A percentile compares a stretch with the other conserved stretches of the same genome.
These are phyloP conservation scores for Termitomyces sp. DNA, from an alignment of 1,284 basidiomycete species.

Conservation along the genomic window DNA sequence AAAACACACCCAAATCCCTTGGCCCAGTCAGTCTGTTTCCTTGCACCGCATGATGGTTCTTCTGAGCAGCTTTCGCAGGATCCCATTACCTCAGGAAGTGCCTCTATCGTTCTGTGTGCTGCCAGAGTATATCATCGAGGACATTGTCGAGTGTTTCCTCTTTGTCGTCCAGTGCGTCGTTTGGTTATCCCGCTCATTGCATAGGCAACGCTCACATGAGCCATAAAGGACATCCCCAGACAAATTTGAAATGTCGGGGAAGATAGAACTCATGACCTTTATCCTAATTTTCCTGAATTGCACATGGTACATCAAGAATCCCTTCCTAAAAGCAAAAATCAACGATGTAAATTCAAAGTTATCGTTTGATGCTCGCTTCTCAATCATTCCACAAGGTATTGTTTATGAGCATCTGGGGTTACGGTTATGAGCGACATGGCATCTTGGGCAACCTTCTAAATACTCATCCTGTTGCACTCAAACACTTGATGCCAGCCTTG, in stretches of 20 bases:
- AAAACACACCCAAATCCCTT: constrained; percentile 70
- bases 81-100: constrained; percentile 84
- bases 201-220: constrained; percentile 6
- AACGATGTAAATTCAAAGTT: constrained; percentile 63
- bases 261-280: constrained; percentile 87
- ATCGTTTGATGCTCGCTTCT: constrained; percentile 1
- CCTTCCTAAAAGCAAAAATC: constrained; percentile 96
- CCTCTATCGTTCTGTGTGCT: constrained; percentile 83
- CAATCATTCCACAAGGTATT: constrained; percentile 52
- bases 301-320: constrained; percentile 97
- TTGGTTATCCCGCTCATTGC: not conserved
- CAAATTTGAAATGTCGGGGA: constrained; percentile 77
- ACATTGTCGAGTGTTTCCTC: constrained; percentile 86
- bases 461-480: constrained; percentile 79
- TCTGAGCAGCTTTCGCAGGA: constrained; percentile 35
- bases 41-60: not conserved
- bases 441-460: constrained; percentile 82
- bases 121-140: constrained; percentile 94
- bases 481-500: constrained; percentile 86
- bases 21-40: constrained; percentile 51
- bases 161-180: constrained; percentile 73
- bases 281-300: constrained; percentile 90
- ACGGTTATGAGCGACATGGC: constrained; percentile 72
- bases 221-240: constrained; percentile 65
- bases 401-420: constrained; percentile 78